Evolutionary conservation across 345 rosid species (phyloP).

Genomic region (Physaria fendleri): DNA sequence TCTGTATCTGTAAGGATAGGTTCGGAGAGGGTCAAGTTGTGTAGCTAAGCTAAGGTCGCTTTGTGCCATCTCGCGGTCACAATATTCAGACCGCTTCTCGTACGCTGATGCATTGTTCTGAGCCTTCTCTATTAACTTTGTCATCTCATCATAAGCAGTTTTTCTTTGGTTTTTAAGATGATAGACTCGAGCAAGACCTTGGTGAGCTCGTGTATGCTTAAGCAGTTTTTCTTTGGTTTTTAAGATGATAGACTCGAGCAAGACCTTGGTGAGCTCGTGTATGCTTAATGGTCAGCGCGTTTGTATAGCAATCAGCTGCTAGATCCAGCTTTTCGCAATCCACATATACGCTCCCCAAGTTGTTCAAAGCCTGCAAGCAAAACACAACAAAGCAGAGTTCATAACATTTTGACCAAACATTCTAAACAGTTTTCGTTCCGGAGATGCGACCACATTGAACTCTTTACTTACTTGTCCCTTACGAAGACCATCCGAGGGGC

Average conservation of each 20-base stretch:
- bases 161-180: no score
- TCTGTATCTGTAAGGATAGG: slow-evolving; percentile 89
- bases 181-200: no score
- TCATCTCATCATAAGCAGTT: slow-evolving; percentile 93
- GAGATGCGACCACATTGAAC: no score
- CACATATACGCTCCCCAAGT: slow-evolving; percentile 77
- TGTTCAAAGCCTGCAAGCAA: slow-evolving; percentile 93
- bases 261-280: slow-evolving; percentile 98
- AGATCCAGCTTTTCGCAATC: slow-evolving; percentile 67
- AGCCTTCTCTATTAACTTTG: slow-evolving; percentile 76
- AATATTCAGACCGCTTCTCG: slow-evolving; percentile 90
- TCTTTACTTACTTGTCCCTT: slow-evolving; percentile 83
- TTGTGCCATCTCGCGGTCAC: slow-evolving; percentile 74
- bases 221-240: slow-evolving; percentile 65
- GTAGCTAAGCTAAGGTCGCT: slow-evolving; percentile 85
- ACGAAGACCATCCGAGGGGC: slow-evolving; percentile 93
- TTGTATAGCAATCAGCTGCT: slow-evolving; percentile 79
- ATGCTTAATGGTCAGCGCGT: slow-evolving; percentile 79
- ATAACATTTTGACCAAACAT: no score
- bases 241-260: slow-evolving; percentile 70
- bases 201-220: no score
- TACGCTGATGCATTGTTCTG: slow-evolving; percentile 67
- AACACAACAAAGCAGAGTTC: no score
- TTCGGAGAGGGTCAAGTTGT: slow-evolving; percentile 75
- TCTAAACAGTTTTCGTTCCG: no score